Percentiles rank a stretch among this genome's conserved stretches.
Conservation (phyloP, 2,329 filamentous ascomycete genomes). For the Alternaria arbusti region DNA sequence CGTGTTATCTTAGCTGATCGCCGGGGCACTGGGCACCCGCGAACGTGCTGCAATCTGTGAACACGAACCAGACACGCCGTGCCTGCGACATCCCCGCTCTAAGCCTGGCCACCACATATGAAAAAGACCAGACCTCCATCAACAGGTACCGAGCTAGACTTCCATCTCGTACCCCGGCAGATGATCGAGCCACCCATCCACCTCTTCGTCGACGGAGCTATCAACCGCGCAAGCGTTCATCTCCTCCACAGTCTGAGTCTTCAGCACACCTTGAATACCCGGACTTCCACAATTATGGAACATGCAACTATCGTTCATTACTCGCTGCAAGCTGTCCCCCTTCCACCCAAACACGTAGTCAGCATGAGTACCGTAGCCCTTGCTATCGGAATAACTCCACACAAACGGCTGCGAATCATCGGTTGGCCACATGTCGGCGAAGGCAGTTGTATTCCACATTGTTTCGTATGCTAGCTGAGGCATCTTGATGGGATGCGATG, state of each 20-base stretch:
- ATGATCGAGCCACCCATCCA: conserved; percentile 25
- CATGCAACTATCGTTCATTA: conserved; percentile 32
- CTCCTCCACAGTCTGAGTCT: conserved; percentile 23
- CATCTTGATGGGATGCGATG: conserved; percentile 34
- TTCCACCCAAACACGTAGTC: conserved; percentile 39
- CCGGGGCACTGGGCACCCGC: not conserved
- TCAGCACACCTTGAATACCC: conserved; percentile 23
- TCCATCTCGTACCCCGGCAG: conserved; percentile 14
- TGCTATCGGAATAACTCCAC: conserved; percentile 20
- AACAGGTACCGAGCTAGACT: not conserved
- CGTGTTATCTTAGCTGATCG: not conserved
- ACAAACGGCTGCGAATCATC: conserved; percentile 17
- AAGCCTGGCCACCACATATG: not conserved
- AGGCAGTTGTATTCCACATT: conserved; percentile 40
- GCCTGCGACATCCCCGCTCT: not conserved
- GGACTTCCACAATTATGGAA: conserved; percentile 29
- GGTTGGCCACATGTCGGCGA: conserved; percentile 35
- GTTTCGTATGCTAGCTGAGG: conserved; percentile 38
- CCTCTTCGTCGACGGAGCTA: conserved; percentile 18
- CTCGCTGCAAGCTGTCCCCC: conserved; percentile 34
- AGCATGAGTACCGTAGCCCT: conserved; percentile 33
- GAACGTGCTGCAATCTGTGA: not conserved
- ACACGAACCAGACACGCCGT: not conserved
- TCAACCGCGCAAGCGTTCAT: conserved; percentile 28
- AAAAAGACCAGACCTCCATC: not conserved